Evolutionary conservation across 768 basidiomycete genomes (phyloP).

Genomic region (Candolleomyces aberdarensis): DNA sequence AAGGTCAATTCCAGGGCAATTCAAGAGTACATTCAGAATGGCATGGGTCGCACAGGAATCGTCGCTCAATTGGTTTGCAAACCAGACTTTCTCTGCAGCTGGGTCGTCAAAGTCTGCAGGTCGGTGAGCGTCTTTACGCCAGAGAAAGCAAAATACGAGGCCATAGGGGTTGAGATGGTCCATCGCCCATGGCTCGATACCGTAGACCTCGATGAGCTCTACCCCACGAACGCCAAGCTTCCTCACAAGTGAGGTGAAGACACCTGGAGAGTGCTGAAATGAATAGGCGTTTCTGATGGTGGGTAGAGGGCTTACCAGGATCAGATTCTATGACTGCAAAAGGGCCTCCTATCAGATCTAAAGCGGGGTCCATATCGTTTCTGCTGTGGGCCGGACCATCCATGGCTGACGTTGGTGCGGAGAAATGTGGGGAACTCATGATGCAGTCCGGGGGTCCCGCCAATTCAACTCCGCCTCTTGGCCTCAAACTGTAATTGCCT

Average conservation of each 20-base stretch:
- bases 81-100: slow-evolving; percentile 58
- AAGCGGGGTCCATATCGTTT: neutral
- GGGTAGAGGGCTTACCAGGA: slow-evolving; percentile 31
- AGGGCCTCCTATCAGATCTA: slow-evolving; percentile 58
- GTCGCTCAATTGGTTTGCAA: slow-evolving; percentile 64
- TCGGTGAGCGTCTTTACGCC: slow-evolving; percentile 47
- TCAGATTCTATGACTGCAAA: slow-evolving; percentile 62
- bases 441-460: neutral
- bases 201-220: slow-evolving; percentile 58
- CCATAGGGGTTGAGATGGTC: slow-evolving; percentile 57
- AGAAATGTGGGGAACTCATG: neutral
- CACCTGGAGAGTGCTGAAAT: slow-evolving; percentile 29
- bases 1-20: slow-evolving; percentile 50
- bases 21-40: slow-evolving; percentile 56
- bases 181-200: slow-evolving; percentile 62
- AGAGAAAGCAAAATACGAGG: slow-evolving; percentile 62
- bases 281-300: neutral
- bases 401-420: neutral
- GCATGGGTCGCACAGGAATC: slow-evolving; percentile 66
- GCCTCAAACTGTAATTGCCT: too few species aligned
- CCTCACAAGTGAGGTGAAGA: slow-evolving; percentile 56
- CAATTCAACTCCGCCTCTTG: neutral
- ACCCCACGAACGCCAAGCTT: slow-evolving; percentile 50
- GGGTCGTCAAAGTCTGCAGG: slow-evolving; percentile 49
- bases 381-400: neutral